Evolutionary conservation across 1,284 basidiomycete species (phyloP), one percentile per base, ranked within the genome.

Genomic region (Ceratobasidium papillatum): DNA sequence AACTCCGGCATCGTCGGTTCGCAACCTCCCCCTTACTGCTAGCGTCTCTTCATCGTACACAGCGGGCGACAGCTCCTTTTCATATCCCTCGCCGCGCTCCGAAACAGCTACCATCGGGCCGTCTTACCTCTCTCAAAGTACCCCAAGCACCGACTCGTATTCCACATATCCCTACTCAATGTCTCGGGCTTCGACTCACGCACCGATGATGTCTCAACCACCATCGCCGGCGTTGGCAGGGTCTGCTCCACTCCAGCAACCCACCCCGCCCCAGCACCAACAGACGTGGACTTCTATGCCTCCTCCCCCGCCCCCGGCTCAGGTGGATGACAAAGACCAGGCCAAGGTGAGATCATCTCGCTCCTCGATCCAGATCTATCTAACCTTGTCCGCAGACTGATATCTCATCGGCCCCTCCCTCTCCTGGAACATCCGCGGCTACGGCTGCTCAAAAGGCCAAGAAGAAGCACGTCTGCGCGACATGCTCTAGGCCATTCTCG

Each of bases 401-500:
- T 64, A 64, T 25, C 9, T 8, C 61, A 14, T 52, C 71, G 32
- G 71, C 58, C 17, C 71, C 71, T 54, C 58, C 58, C 32, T 73
- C 68, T 49, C 47, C 66, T 22, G 51, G 66, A 32, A 56, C 59
- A 22, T 52, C 75, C 0, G 68, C 62, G 41, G 54, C 62, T 49
- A 74, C 72, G 17, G 71, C 73, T 59, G 74, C 75, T 45, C 61
- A 83, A 65, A 77, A 78, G 65, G 65, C 73, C 52, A 77, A 78
- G 75, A 84, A 83, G 77, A 85, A 82, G 68, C 90, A 92, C 77
- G 82, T 89, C 32, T 92, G 91, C 79, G 78, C 82, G 1, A 89
- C 86, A 7, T 92, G 91, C 79, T 88, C 90, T 12, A 87, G 90
- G 68, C 87, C 88, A 0, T 95, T 95, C 82, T 93, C 91, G 68